phyloP scores from a whole-genome alignment of 768 basidiomycete genomes.

The Baorangia bicolor region DNA sequence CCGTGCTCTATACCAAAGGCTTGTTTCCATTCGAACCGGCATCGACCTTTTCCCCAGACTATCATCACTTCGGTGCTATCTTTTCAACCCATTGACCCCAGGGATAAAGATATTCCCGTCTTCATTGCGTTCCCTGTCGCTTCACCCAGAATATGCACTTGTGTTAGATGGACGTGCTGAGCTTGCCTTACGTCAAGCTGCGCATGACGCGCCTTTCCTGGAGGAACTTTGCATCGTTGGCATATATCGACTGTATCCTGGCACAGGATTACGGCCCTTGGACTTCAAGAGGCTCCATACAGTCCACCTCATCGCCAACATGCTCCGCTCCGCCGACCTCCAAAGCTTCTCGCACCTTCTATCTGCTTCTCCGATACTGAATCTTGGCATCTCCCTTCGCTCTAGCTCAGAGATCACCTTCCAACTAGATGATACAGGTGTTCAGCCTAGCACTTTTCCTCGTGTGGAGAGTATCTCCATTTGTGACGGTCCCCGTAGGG shows the following conservation, averaged over 20 bases:
- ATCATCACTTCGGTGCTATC: slow-evolving; percentile 9
- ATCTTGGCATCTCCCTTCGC: slow-evolving; percentile 6
- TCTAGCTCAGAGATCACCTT: slow-evolving; percentile 1
- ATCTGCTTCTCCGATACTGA: slow-evolving; percentile 3
- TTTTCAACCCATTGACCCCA: slow-evolving; percentile 7
- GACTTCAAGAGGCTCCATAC: slow-evolving; percentile 9
- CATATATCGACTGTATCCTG: neutral
- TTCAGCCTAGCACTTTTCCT: neutral
- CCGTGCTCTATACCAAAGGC: slow-evolving; percentile 17
- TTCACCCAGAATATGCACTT: slow-evolving; percentile 13
- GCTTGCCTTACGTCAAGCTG: slow-evolving; percentile 14
- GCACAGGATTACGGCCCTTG: neutral
- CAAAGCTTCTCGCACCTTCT: slow-evolving; percentile 6
- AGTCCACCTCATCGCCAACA: slow-evolving; percentile 4
- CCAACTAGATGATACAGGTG: neutral
- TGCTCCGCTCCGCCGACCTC: slow-evolving; percentile 9
- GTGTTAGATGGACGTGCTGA: slow-evolving; percentile 14
- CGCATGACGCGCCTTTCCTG: slow-evolving; percentile 12
- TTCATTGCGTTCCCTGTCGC: slow-evolving; percentile 10
- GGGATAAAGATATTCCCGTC: slow-evolving; percentile 16
- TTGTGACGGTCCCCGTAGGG: slow-evolving; percentile 2
- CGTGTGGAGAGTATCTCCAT: slow-evolving; percentile 4
- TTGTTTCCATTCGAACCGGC: slow-evolving; percentile 10
- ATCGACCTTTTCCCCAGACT: slow-evolving; percentile 14
- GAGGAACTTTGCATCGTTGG: slow-evolving; percentile 7